These are phyloP conservation scores for Trichomonas gallinae DNA, from an alignment of 208 protist genomes.

Conservation along the genomic window DNA sequence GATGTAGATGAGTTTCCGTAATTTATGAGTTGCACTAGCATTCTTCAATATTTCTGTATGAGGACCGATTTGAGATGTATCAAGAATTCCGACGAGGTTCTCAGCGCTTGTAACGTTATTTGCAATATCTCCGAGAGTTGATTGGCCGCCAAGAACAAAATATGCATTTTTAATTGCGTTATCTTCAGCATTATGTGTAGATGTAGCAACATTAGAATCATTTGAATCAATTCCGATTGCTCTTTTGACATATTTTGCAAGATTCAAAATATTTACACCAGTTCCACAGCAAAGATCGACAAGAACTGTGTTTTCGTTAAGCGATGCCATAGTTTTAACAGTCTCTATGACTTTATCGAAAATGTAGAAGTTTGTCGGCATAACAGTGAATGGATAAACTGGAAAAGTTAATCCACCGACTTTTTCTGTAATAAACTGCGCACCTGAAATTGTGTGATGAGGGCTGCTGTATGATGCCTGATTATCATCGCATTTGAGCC, in stretches of 20 bases:
- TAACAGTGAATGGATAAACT: neutral
- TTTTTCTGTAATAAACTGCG: neutral
- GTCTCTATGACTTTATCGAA: neutral
- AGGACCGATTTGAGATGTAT: neutral
- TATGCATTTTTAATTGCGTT: neutral
- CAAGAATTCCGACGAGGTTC: neutral
- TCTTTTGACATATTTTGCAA: neutral
- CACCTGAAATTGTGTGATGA: neutral
- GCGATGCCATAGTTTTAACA: neutral
- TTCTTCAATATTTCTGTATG: neutral
- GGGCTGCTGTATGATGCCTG: neutral
- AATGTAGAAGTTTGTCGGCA: neutral
- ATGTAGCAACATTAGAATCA: neutral
- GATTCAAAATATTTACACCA: neutral
- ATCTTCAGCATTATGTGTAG: neutral
- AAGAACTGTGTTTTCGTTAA: neutral
- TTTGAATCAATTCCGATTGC: neutral
- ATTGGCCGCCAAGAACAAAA: neutral
- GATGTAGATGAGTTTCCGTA: neutral
- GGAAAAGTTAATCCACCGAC: neutral
- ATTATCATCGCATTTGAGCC: neutral
- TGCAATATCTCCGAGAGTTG: neutral
- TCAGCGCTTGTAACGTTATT: neutral
- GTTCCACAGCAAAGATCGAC: neutral
- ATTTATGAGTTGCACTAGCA: too few relatives aligned